phyloP scores from a whole-genome alignment of 177 flowering plant species.

The Vitis hybrid region DNA sequence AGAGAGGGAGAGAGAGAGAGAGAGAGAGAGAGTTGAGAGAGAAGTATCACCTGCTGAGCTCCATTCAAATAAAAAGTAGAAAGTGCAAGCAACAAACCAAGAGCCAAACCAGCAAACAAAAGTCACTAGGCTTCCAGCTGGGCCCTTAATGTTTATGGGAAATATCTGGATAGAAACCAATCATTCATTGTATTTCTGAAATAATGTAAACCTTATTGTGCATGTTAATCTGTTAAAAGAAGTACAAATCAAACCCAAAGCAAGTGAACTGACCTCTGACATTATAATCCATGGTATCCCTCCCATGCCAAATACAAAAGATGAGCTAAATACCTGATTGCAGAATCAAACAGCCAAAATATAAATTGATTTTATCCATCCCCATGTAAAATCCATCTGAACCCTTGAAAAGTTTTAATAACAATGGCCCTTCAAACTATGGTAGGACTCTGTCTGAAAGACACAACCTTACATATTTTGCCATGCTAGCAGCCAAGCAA shows the following conservation, averaged over 20 bases:
- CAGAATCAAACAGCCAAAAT: neutral
- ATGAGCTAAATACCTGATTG: slow-evolving; percentile 24
- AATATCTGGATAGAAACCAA: slow-evolving; percentile 1
- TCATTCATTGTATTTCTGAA: too few relatives aligned
- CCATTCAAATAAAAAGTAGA: slow-evolving; percentile 11
- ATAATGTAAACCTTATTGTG: too few relatives aligned
- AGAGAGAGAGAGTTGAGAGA: neutral
- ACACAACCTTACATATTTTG: too few relatives aligned
- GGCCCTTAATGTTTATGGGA: slow-evolving; percentile 8
- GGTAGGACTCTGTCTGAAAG: too few relatives aligned
- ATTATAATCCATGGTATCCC: slow-evolving; percentile 54
- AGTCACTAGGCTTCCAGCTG: slow-evolving; percentile 9
- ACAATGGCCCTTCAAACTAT: too few relatives aligned
- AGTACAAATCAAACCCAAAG: too few relatives aligned
- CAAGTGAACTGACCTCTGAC: slow-evolving; percentile 40
- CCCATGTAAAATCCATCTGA: too few relatives aligned
- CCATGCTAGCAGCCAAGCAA: too few relatives aligned
- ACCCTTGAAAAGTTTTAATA: too few relatives aligned
- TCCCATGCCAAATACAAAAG: slow-evolving; percentile 44
- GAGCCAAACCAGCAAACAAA: slow-evolving; percentile 1
- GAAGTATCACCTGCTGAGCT: slow-evolving; percentile 1
- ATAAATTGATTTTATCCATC: too few relatives aligned
- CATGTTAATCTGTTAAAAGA: too few relatives aligned
- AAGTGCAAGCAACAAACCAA: neutral
- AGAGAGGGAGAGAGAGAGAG: slow-evolving; percentile 1